Evolutionary conservation across 805 yeast genomes (phyloP).

Genomic region (Candida parachauliodes): DNA sequence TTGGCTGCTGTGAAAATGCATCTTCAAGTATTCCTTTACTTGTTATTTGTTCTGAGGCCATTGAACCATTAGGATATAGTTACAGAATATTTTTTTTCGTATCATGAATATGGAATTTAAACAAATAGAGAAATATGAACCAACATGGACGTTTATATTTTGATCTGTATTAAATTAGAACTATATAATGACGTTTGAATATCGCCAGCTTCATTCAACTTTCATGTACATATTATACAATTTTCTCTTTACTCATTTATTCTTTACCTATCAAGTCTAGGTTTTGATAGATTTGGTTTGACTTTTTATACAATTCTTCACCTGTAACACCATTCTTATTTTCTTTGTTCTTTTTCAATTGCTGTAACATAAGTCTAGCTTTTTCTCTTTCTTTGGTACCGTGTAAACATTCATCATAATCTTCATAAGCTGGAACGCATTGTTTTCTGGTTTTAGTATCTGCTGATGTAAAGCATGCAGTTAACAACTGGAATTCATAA

Average conservation of each 20-base stretch:
- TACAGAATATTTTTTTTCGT: no score
- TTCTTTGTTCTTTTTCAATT: slow-evolving; percentile 42
- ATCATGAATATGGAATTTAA: no score
- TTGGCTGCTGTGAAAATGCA: slow-evolving; percentile 25
- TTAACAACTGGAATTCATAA: slow-evolving; percentile 44
- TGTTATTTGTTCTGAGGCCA: slow-evolving; percentile 22
- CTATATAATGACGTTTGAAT: no score
- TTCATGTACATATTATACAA: no score
- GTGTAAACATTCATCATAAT: slow-evolving; percentile 46
- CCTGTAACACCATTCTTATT: slow-evolving; percentile 39
- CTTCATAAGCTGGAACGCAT: slow-evolving; percentile 43
- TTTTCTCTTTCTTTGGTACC: slow-evolving; percentile 45
- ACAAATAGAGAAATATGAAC: no score
- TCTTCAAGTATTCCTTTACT: slow-evolving; percentile 36
- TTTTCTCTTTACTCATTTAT: no score
- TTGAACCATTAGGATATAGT: background rate
- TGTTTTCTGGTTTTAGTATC: slow-evolving; percentile 39
- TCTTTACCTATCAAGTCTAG: slow-evolving; percentile 34
- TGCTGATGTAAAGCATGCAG: slow-evolving; percentile 43
- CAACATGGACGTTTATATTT: no score
- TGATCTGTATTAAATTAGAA: no score
- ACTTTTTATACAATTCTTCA: slow-evolving; percentile 39
- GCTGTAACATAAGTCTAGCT: slow-evolving; percentile 42
- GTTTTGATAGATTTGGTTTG: slow-evolving; percentile 40
- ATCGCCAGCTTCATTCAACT: no score